A percentile compares a stretch with the other conserved stretches of the same genome.
Conservation (phyloP, 1,284 basidiomycete species). For the Phylloporus gajari region DNA sequence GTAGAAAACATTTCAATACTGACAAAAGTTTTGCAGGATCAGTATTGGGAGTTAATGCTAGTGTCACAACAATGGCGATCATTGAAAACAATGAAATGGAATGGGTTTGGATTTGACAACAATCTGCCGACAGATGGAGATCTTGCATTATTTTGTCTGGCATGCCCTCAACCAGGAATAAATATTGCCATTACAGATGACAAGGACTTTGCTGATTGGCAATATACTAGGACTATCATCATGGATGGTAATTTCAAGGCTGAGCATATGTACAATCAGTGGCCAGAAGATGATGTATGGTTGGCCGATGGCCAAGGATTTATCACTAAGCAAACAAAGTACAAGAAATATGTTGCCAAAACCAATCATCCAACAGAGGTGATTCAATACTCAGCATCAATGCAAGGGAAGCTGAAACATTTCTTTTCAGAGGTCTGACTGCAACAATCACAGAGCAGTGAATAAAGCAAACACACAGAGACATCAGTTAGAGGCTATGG, state of each 20-base stretch:
- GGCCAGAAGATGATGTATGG: no score
- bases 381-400: no score
- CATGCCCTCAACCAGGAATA: neutral
- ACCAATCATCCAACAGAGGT: no score
- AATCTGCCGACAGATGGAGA: neutral
- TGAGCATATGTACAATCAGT: neutral
- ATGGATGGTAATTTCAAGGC: neutral
- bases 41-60: constrained; percentile 22
- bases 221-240: neutral
- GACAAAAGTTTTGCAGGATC: neutral
- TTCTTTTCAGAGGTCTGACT: no score
- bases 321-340: no score
- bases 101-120: neutral
- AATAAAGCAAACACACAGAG: no score
- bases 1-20: no score
- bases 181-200: neutral
- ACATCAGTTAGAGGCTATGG: no score
- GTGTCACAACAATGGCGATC: constrained; percentile 13
- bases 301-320: no score
- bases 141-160: neutral
- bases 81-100: constrained; percentile 18
- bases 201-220: neutral
- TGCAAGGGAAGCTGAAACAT: no score
- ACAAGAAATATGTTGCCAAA: no score
- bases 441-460: no score